A percentile compares a stretch with the other conserved stretches of the same genome.
These are phyloP conservation scores for Grosmannia huntii DNA, from an alignment of 2,329 filamentous ascomycete species.

Conservation along the genomic window DNA sequence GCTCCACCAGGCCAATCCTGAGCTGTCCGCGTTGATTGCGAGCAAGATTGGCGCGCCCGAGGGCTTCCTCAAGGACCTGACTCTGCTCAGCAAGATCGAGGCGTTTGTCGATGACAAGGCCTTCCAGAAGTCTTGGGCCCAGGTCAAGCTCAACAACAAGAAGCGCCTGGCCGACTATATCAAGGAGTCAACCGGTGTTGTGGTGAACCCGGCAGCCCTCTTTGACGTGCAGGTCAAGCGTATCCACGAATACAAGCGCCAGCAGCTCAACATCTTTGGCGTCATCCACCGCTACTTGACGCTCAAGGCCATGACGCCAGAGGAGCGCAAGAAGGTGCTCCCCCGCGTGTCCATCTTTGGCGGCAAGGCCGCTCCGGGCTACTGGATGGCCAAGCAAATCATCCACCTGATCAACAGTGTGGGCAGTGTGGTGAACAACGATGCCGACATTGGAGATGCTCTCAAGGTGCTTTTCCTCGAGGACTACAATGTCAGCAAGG, in stretches of 20 bases:
- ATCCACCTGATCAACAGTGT: conserved; percentile 95
- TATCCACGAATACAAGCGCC: conserved; percentile 98
- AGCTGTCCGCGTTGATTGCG: conserved; percentile 81
- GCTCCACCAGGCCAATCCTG: conserved; percentile 94
- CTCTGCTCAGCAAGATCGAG: conserved; percentile 74
- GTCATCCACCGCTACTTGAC: conserved; percentile 88
- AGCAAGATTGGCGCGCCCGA: conserved; percentile 72
- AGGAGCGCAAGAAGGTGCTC: conserved; percentile 73
- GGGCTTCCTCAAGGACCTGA: conserved; percentile 76
- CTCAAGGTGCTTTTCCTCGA: conserved; percentile 96
- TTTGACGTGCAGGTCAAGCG: conserved; percentile 98
- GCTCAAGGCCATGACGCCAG: conserved; percentile 73
- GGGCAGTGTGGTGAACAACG: conserved; percentile 79
- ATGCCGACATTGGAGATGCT: conserved; percentile 80
- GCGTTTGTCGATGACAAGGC: conserved; percentile 69
- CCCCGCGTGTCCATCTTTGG: conserved; percentile 93
- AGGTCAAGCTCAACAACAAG: conserved; percentile 97
- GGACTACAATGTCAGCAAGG: conserved; percentile 99
- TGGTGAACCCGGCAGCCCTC: conserved; percentile 73
- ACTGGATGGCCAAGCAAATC: conserved; percentile 99
- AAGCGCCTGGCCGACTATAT: conserved; percentile 84
- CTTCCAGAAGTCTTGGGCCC: conserved; percentile 89
- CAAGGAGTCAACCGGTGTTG: conserved; percentile 64
- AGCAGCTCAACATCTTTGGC: conserved; percentile 98
- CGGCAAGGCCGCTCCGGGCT: conserved; percentile 92